phyloP scores from a whole-genome alignment of 495 filamentous ascomycete genomes.

The Bryoglossum gracile region DNA sequence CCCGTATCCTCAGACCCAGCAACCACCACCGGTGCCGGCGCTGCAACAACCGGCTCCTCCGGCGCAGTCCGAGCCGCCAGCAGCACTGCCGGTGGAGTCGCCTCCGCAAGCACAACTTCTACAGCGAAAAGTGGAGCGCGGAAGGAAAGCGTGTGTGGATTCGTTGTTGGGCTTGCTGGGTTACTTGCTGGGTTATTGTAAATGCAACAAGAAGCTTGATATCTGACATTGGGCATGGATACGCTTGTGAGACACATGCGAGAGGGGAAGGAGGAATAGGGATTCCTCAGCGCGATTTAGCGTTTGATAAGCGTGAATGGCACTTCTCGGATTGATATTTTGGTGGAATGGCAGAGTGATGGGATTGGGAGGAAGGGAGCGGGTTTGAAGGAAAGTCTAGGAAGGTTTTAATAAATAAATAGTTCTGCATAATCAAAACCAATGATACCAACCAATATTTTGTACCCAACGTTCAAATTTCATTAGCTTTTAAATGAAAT shows the following conservation, averaged over 20 bases:
- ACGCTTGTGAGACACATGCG: neutral
- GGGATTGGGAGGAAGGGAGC: no score
- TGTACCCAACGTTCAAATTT: no score
- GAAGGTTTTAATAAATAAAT: no score
- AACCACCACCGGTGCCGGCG: neutral
- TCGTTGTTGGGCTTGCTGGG: slow-evolving; percentile 15
- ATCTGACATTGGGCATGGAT: neutral
- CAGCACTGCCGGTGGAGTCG: neutral
- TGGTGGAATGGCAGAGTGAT: no score
- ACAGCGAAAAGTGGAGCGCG: slow-evolving; percentile 16
- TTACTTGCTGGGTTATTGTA: slow-evolving; percentile 22
- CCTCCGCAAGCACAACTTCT: neutral
- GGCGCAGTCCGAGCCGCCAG: slow-evolving; percentile 4
- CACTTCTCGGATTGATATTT: no score
- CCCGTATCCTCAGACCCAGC: slow-evolving; percentile 1
- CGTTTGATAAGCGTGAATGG: neutral
- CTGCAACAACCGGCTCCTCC: neutral
- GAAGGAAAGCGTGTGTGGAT: slow-evolving; percentile 1
- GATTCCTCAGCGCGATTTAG: neutral
- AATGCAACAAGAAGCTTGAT: neutral
- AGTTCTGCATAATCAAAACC: no score
- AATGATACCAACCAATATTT: no score
- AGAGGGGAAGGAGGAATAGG: neutral
- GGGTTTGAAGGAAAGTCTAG: no score
- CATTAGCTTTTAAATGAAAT: no score